Conservation (phyloP, 179 eudicot genomes). For the Actinidia arguta region DNA sequence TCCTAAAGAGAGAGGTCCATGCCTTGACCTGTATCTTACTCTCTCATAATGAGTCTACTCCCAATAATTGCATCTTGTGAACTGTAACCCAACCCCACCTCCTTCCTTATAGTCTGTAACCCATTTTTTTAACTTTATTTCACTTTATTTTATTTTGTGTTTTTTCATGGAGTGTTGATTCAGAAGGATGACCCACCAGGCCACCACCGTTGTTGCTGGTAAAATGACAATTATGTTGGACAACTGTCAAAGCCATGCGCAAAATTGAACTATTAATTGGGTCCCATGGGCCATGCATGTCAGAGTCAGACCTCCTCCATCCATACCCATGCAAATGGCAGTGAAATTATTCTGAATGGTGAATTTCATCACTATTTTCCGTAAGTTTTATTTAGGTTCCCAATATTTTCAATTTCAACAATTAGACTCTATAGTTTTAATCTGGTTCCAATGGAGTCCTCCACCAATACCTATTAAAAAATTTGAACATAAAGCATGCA, state of each 20-base stretch:
- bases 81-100: background rate
- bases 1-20: background rate
- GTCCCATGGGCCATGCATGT: too few relatives aligned
- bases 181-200: constrained; percentile 10
- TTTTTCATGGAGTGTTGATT: background rate
- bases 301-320: background rate
- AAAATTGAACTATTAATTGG: background rate
- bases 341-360: background rate
- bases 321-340: background rate
- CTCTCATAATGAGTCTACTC: constrained; percentile 12
- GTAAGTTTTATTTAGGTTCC: too few relatives aligned
- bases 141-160: background rate
- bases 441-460: too few relatives aligned
- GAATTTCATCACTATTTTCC: too few relatives aligned
- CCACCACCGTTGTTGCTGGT: background rate
- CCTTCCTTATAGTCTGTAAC: background rate
- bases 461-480: too few relatives aligned
- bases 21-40: background rate
- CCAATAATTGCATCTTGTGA: constrained; percentile 9
- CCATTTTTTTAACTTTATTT: background rate
- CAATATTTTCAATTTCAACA: too few relatives aligned
- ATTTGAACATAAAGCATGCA: too few relatives aligned
- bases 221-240: constrained; percentile 10
- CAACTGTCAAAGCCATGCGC: constrained; percentile 7
- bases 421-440: too few relatives aligned